phyloP scores from a whole-genome alignment of 2,329 filamentous ascomycete species.

The Aspergillus ruber region DNA sequence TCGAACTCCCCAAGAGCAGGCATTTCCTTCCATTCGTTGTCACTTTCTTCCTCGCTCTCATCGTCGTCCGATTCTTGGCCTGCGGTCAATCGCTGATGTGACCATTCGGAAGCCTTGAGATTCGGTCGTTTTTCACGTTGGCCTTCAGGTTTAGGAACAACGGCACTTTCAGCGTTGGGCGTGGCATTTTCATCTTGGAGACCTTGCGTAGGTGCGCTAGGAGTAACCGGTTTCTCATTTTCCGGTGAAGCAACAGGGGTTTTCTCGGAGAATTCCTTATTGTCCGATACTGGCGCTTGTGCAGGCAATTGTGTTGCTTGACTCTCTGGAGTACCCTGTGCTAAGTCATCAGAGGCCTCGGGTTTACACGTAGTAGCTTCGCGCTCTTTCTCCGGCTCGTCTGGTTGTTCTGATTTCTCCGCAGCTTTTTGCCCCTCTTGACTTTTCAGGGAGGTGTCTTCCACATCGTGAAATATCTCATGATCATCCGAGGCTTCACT shows the following conservation, averaged over 20 bases:
- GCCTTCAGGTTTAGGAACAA: conserved; percentile 9
- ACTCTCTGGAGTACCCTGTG: neutral
- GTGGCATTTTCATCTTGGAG: conserved; percentile 4
- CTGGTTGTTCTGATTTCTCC: neutral
- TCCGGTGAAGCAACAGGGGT: conserved; percentile 1
- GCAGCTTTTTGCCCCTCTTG: neutral
- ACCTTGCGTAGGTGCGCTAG: neutral
- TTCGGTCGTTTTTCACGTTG: conserved; percentile 18
- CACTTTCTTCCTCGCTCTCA: conserved; percentile 50
- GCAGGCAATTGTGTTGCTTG: neutral
- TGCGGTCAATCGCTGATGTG: conserved; percentile 70
- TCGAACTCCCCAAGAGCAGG: conserved; percentile 87
- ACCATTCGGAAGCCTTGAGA: conserved; percentile 67
- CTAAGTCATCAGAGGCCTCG: conserved; percentile 2
- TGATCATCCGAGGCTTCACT: conserved; percentile 10
- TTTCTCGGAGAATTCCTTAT: neutral
- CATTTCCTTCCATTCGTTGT: conserved; percentile 87
- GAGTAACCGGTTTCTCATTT: neutral
- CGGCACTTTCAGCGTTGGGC: neutral
- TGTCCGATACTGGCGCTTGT: neutral
- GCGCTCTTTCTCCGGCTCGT: neutral
- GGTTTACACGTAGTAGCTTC: neutral
- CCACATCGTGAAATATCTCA: conserved; percentile 16
- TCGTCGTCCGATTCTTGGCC: conserved; percentile 31
- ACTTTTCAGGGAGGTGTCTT: conserved; percentile 4